Percentiles rank a stretch among this genome's conserved stretches.
Evolutionary conservation across 78 protist species (phyloP).

Genomic region (Dictyostelium capitatum): DNA sequence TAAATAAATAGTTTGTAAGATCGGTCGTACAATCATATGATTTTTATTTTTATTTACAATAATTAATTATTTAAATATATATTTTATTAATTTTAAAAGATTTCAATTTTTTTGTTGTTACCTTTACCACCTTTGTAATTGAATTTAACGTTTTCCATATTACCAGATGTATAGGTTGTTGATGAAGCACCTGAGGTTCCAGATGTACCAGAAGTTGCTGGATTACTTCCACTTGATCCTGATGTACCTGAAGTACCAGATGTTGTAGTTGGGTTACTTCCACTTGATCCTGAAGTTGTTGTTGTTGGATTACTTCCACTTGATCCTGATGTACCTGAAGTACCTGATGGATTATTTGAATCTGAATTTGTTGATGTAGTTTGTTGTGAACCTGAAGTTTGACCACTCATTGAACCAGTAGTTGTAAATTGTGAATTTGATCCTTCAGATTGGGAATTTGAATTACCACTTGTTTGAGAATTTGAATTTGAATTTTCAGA

Average conservation of each 20-base stretch:
- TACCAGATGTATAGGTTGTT: neutral
- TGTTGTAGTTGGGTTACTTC: neutral
- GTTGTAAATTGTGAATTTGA: constrained; percentile 17
- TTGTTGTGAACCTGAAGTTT: constrained; percentile 27
- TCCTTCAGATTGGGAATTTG: neutral
- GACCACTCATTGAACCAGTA: neutral
- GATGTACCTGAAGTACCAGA: constrained; percentile 31
- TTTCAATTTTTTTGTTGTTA: neutral
- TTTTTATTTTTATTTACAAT: no score
- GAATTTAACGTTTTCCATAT: neutral
- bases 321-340: neutral
- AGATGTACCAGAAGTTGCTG: neutral
- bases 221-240: neutral
- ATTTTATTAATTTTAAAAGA: neutral
- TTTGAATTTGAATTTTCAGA: constrained; percentile 8
- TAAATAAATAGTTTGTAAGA: no score
- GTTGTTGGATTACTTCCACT: neutral
- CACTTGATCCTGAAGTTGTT: neutral
- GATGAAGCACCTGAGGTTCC: constrained; percentile 23
- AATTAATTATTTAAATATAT: neutral
- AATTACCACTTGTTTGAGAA: constrained; percentile 1
- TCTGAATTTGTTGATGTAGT: neutral
- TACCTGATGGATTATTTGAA: neutral
- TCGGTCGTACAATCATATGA: no score
- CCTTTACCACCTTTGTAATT: neutral